These are phyloP conservation scores for Ligustrum vulgare DNA, from an alignment of 257 asterid genomes.

Conservation along the genomic window DNA sequence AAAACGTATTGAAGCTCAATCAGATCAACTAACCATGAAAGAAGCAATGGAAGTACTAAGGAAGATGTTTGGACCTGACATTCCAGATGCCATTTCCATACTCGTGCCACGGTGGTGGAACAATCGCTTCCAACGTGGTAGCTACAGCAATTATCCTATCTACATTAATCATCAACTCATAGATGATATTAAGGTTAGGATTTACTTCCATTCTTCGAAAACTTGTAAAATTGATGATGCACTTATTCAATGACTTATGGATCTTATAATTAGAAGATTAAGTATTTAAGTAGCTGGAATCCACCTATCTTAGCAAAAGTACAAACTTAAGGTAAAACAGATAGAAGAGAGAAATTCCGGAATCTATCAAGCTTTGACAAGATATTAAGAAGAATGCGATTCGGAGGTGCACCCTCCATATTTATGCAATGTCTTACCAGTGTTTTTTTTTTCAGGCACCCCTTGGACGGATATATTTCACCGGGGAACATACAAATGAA, in stretches of 20 bases:
- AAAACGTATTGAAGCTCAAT: slow-evolving; percentile 78
- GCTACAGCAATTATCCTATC: slow-evolving; percentile 88
- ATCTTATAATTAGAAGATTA: not conserved
- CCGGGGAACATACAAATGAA: slow-evolving; percentile 92
- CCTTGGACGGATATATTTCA: slow-evolving; percentile 78
- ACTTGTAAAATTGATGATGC: not conserved
- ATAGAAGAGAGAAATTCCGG: not conserved
- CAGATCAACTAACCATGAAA: slow-evolving; percentile 66
- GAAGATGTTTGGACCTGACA: slow-evolving; percentile 78
- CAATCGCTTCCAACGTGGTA: slow-evolving; percentile 88
- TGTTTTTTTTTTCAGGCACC: slow-evolving; percentile 57
- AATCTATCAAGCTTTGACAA: not conserved
- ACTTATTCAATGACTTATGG: not conserved
- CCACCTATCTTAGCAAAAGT: not conserved
- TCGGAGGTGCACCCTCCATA: not conserved
- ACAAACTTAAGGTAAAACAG: not conserved
- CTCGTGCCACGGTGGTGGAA: slow-evolving; percentile 98
- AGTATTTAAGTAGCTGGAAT: not conserved
- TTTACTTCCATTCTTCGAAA: not conserved
- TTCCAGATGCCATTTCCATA: slow-evolving; percentile 70
- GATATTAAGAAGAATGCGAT: not conserved
- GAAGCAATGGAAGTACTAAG: slow-evolving; percentile 93
- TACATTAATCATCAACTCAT: slow-evolving; percentile 56
- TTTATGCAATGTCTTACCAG: slow-evolving; percentile 4
- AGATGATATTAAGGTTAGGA: slow-evolving; percentile 63